Percentiles rank a stretch among this genome's conserved stretches.
phyloP scores from a whole-genome alignment of 2,329 filamentous ascomycete genomes.

The Penicillium brasilianum region DNA sequence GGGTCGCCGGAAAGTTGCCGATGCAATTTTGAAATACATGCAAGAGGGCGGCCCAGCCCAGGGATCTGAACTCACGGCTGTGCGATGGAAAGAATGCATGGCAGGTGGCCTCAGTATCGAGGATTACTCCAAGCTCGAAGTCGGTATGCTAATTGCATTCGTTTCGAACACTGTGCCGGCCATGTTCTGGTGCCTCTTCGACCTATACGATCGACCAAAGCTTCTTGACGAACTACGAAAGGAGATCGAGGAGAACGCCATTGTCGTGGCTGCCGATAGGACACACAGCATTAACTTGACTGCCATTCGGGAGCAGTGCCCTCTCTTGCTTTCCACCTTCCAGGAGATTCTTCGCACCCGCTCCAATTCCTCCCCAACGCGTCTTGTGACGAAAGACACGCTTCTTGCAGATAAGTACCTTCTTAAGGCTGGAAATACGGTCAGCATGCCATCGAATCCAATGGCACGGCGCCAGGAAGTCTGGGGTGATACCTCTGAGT shows the following conservation, averaged over 20 bases:
- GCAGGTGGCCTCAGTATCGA: slow-evolving; percentile 24
- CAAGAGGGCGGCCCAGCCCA: slow-evolving; percentile 44
- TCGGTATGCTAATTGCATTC: slow-evolving; percentile 39
- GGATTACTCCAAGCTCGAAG: slow-evolving; percentile 37
- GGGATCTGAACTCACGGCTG: slow-evolving; percentile 33
- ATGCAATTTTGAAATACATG: slow-evolving; percentile 50
- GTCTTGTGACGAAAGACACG: slow-evolving; percentile 42
- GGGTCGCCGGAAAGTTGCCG: slow-evolving; percentile 42
- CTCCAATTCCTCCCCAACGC: slow-evolving; percentile 33
- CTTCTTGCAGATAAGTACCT: slow-evolving; percentile 42
- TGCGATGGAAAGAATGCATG: slow-evolving; percentile 21
- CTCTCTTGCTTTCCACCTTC: slow-evolving; percentile 42
- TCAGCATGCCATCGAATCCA: slow-evolving; percentile 42
- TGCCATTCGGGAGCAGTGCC: slow-evolving; percentile 41
- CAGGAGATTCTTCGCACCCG: slow-evolving; percentile 45
- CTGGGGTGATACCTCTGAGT: slow-evolving; percentile 36
- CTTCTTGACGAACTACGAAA: slow-evolving; percentile 48
- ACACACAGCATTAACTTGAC: slow-evolving; percentile 39
- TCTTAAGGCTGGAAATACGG: slow-evolving; percentile 42
- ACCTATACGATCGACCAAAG: slow-evolving; percentile 49
- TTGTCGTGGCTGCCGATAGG: slow-evolving; percentile 27
- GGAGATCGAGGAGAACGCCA: slow-evolving; percentile 43
- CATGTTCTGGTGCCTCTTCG: slow-evolving; percentile 53
- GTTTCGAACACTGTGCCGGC: slow-evolving; percentile 52
- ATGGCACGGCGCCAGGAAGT: slow-evolving; percentile 35